phyloP scores from a whole-genome alignment of 768 basidiomycete species.

The Trametes cinnabarina region DNA sequence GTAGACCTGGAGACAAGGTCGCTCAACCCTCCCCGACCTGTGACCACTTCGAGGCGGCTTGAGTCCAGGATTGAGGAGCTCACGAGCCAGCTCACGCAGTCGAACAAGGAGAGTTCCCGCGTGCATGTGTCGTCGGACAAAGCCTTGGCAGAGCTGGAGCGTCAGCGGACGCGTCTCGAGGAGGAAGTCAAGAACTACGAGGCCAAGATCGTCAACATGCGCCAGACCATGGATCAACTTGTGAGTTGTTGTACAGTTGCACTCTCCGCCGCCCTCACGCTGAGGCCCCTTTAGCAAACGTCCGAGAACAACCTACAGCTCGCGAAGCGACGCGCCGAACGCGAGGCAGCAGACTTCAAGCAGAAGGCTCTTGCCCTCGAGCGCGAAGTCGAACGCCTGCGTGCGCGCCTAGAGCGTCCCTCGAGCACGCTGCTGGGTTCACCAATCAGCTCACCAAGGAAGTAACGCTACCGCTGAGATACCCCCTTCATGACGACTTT shows the following conservation, averaged over 20 bases:
- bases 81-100: slow-evolving; percentile 53
- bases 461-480: slow-evolving; percentile 13
- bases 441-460: slow-evolving; percentile 37
- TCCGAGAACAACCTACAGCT: slow-evolving; percentile 65
- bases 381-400: slow-evolving; percentile 65
- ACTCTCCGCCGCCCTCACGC: slow-evolving; percentile 1
- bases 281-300: slow-evolving; percentile 56
- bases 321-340: slow-evolving; percentile 71
- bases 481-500: slow-evolving; percentile 1
- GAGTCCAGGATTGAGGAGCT: slow-evolving; percentile 76
- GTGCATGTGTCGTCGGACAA: slow-evolving; percentile 45
- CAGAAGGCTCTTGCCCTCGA: slow-evolving; percentile 68
- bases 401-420: slow-evolving; percentile 62
- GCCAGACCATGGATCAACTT: slow-evolving; percentile 57
- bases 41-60: slow-evolving; percentile 51
- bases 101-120: slow-evolving; percentile 44
- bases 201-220: slow-evolving; percentile 52
- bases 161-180: slow-evolving; percentile 59
- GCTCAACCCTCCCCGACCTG: slow-evolving; percentile 61
- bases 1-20: slow-evolving; percentile 82
- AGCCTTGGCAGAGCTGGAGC: slow-evolving; percentile 60
- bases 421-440: slow-evolving; percentile 38
- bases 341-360: slow-evolving; percentile 72
- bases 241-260: slow-evolving; percentile 39
- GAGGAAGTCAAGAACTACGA: slow-evolving; percentile 64